Evolutionary conservation across 805 yeast genomes (phyloP).

Genomic region (Lipomyces chichibuensis): DNA sequence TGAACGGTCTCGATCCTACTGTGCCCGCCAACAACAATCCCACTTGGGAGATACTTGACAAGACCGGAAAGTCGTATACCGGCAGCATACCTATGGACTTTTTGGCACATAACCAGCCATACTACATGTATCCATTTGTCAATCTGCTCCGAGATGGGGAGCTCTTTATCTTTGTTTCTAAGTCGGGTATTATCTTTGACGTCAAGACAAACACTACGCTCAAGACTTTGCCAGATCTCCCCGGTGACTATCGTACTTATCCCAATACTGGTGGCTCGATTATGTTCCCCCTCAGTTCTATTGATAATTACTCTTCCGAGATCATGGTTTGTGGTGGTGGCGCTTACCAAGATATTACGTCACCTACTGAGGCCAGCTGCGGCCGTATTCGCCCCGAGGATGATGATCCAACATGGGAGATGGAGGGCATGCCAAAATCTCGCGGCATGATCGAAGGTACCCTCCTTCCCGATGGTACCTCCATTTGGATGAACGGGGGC

Average conservation of each 20-base stretch:
- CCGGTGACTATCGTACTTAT: slow-evolving; percentile 32
- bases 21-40: slow-evolving; percentile 32
- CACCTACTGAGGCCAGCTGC: slow-evolving; percentile 33
- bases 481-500: slow-evolving; percentile 30
- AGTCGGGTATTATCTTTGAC: slow-evolving; percentile 25
- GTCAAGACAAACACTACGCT: slow-evolving; percentile 23
- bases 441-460: slow-evolving; percentile 32
- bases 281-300: slow-evolving; percentile 20
- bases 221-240: slow-evolving; percentile 23
- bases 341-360: slow-evolving; percentile 32
- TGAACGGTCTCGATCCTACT: slow-evolving; percentile 33
- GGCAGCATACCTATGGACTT: slow-evolving; percentile 31
- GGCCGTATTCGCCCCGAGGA: slow-evolving; percentile 31
- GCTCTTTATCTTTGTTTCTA: slow-evolving; percentile 26
- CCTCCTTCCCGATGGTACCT: slow-evolving; percentile 29
- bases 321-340: slow-evolving; percentile 34
- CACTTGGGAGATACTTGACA: slow-evolving; percentile 28
- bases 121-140: slow-evolving; percentile 34
- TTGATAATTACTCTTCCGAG: slow-evolving; percentile 23
- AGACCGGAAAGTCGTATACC: slow-evolving; percentile 23
- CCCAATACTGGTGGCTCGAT: slow-evolving; percentile 34
- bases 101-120: slow-evolving; percentile 26
- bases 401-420: slow-evolving; percentile 26
- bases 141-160: slow-evolving; percentile 26
- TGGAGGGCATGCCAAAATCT: slow-evolving; percentile 30